phyloP scores from a whole-genome alignment of 2,329 filamentous ascomycete species.

The Taxawa tesnikishii region DNA sequence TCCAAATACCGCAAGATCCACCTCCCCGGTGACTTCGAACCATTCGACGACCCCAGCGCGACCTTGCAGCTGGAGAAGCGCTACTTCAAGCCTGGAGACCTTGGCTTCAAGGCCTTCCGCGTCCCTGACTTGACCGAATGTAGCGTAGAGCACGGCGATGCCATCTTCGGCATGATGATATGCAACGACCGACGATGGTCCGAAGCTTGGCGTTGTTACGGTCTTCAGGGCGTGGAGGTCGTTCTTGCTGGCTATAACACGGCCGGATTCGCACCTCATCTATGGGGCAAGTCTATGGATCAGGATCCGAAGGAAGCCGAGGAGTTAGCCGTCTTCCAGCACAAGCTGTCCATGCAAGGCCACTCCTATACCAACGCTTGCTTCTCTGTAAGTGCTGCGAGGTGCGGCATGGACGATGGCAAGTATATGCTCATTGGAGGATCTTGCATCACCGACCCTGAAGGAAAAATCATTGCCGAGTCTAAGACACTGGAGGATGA shows the following conservation, averaged over 20 bases:
- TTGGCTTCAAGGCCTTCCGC: conserved; percentile 41
- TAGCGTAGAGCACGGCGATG: conserved; percentile 23
- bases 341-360: conserved; percentile 36
- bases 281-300: conserved; percentile 25
- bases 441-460: conserved; percentile 33
- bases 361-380: conserved; percentile 40
- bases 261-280: conserved; percentile 33
- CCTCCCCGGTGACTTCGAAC: conserved; percentile 38
- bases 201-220: conserved; percentile 38
- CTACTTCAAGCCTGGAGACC: conserved; percentile 39
- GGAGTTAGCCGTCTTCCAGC: conserved; percentile 36
- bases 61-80: conserved; percentile 42
- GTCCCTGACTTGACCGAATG: conserved; percentile 27
- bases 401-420: conserved; percentile 38
- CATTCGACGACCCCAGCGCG: conserved; percentile 31
- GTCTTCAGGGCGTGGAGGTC: conserved; percentile 37
- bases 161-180: conserved; percentile 41
- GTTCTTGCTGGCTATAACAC: conserved; percentile 41
- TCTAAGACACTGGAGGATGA: conserved; percentile 34
- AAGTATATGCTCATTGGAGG: conserved; percentile 34
- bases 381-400: conserved; percentile 36
- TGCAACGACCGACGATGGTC: conserved; percentile 44
- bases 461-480: conserved; percentile 35
- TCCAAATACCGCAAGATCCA: conserved; percentile 44
- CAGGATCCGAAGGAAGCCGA: conserved; percentile 32